Percentiles rank a stretch among this genome's conserved stretches.
These are phyloP conservation scores for Gracilaria caudata DNA, from an alignment of 23 red algal species.

Conservation along the genomic window DNA sequence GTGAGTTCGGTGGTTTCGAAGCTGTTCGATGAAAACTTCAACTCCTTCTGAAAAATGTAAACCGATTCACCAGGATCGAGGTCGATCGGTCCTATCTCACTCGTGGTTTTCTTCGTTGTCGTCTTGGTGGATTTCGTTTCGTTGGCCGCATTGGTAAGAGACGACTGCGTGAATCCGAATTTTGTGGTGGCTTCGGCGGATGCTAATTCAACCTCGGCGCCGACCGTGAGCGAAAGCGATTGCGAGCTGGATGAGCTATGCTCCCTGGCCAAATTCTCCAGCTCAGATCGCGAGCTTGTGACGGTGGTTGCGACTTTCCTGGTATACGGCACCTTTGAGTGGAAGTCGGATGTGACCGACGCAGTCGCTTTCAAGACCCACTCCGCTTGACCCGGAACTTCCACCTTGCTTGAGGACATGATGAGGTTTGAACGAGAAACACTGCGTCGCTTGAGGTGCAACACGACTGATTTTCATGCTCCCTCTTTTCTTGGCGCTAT, in stretches of 20 bases:
- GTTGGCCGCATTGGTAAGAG: neutral
- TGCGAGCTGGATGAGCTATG: neutral
- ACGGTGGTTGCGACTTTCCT: neutral
- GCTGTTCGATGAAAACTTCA: neutral
- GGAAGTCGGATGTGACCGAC: neutral
- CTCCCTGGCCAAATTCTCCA: neutral
- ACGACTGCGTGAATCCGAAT: neutral
- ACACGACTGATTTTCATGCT: too few species aligned
- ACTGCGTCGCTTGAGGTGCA: too few species aligned
- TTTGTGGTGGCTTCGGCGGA: too few species aligned
- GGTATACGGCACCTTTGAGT: neutral
- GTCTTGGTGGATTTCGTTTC: neutral
- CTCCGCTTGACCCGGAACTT: too few species aligned
- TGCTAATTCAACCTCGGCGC: neutral
- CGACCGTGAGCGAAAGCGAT: neutral
- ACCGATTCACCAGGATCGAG: neutral
- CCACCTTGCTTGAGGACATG: too few species aligned
- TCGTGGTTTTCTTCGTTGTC: neutral
- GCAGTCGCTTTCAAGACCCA: too few species aligned
- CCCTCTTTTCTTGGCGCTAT: too few species aligned
- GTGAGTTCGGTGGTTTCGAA: neutral
- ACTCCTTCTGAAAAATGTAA: conserved; percentile 12
- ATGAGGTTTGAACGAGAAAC: too few species aligned
- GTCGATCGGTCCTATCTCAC: neutral
- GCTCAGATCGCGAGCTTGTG: neutral